These are phyloP conservation scores for Cokeromyces recurvatus DNA, from an alignment of 371 early-diverging fungal genomes.

Conservation along the genomic window DNA sequence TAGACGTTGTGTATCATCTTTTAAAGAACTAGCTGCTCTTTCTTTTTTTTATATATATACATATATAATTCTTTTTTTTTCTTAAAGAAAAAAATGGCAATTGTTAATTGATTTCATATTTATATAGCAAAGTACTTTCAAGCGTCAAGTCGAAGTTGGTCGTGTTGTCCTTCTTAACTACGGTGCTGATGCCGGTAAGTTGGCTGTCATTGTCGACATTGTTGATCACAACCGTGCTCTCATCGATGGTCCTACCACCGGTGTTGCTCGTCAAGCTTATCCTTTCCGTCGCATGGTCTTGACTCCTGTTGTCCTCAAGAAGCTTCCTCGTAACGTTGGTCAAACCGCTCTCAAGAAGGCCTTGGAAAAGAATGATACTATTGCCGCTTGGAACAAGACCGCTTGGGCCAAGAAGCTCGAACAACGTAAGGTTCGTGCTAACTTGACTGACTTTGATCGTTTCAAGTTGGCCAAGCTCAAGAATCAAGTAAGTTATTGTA, in stretches of 20 bases:
- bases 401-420: slow-evolving; percentile 94
- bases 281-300: slow-evolving; percentile 85
- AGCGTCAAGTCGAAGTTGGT: slow-evolving; percentile 96
- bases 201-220: slow-evolving; percentile 97
- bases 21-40: too few species aligned
- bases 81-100: too few species aligned
- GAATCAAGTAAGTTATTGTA: slow-evolving; percentile 57
- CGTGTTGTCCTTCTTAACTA: slow-evolving; percentile 94
- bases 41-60: too few species aligned
- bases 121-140: slow-evolving; percentile 68
- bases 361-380: slow-evolving; percentile 79
- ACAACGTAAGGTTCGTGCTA: slow-evolving; percentile 70
- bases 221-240: slow-evolving; percentile 98
- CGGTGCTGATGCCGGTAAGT: slow-evolving; percentile 92
- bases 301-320: slow-evolving; percentile 81
- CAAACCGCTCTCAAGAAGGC: slow-evolving; percentile 71
- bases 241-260: slow-evolving; percentile 96
- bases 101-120: too few species aligned
- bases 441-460: slow-evolving; percentile 92
- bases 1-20: too few species aligned
- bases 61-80: too few species aligned
- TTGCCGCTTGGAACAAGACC: slow-evolving; percentile 79
- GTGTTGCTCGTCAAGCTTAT: slow-evolving; percentile 84
- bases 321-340: slow-evolving; percentile 85
- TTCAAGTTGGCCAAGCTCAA: slow-evolving; percentile 89